Percentiles rank a stretch among this genome's conserved stretches.
These are phyloP conservation scores for Cutaneotrichosporon curvatum DNA, from an alignment of 1,284 basidiomycete species.

Conservation along the genomic window DNA sequence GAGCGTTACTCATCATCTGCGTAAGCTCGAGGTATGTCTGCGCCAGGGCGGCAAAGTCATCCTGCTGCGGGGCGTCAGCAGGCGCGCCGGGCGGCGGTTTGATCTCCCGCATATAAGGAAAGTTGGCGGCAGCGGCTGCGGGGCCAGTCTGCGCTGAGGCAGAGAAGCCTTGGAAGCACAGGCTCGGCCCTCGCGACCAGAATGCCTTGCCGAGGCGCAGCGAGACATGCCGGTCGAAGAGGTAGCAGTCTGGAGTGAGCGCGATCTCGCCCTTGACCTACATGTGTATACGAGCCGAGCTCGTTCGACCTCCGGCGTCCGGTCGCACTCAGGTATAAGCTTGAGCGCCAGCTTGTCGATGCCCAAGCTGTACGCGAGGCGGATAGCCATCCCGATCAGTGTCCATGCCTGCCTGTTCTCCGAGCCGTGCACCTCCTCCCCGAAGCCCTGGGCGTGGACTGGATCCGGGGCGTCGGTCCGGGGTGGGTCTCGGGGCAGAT, in stretches of 20 bases:
- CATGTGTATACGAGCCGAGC: slow-evolving; percentile 44
- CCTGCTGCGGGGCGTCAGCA: slow-evolving; percentile 23
- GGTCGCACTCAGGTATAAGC: slow-evolving; percentile 29
- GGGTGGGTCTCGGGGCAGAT: slow-evolving; percentile 39
- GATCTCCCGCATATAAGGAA: slow-evolving; percentile 38
- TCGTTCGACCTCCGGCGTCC: slow-evolving; percentile 37
- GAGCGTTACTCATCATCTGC: slow-evolving; percentile 44
- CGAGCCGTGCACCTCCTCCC: slow-evolving; percentile 36
- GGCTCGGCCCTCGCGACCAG: slow-evolving; percentile 44
- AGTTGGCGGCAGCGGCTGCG: slow-evolving; percentile 38
- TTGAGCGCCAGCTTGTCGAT: slow-evolving; percentile 41
- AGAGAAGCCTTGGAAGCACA: slow-evolving; percentile 45
- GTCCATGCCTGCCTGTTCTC: slow-evolving; percentile 46
- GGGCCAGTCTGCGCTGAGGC: slow-evolving; percentile 43
- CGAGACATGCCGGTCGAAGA: slow-evolving; percentile 23
- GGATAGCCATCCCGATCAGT: slow-evolving; percentile 42
- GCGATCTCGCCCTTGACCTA: slow-evolving; percentile 9
- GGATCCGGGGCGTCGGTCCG: slow-evolving; percentile 17
- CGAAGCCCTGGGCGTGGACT: slow-evolving; percentile 25
- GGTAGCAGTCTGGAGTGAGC: slow-evolving; percentile 1
- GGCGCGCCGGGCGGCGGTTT: slow-evolving; percentile 7
- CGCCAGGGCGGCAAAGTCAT: slow-evolving; percentile 39
- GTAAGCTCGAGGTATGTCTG: slow-evolving; percentile 46
- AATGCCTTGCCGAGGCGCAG: slow-evolving; percentile 45
- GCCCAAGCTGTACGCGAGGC: slow-evolving; percentile 40